These are phyloP conservation scores for Gamarada debralockiae DNA, from an alignment of 495 filamentous ascomycete species.

Conservation along the genomic window DNA sequence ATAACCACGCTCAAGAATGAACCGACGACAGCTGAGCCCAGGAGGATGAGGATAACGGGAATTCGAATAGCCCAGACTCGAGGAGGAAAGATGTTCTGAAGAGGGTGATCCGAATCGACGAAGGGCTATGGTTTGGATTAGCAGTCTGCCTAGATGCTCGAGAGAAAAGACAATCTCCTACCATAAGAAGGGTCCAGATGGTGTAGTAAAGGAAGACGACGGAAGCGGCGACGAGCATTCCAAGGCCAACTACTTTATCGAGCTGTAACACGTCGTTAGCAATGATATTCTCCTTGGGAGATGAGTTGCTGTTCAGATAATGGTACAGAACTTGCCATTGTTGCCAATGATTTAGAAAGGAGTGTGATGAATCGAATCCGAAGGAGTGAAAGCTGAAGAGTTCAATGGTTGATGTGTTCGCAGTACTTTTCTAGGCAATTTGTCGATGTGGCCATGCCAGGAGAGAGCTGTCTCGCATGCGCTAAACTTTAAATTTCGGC, in stretches of 20 bases:
- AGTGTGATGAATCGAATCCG: slow-evolving; percentile 13
- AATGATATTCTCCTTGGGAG: not conserved
- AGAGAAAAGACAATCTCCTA: slow-evolving; percentile 32
- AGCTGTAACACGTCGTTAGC: slow-evolving; percentile 51
- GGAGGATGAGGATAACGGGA: slow-evolving; percentile 89
- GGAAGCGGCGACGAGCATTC: slow-evolving; percentile 94
- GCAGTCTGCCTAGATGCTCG: slow-evolving; percentile 2
- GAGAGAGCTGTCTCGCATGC: too few species aligned
- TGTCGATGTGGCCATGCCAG: too few species aligned
- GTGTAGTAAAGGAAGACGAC: slow-evolving; percentile 99
- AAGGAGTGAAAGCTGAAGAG: not conserved
- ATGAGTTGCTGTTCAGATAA: too few species aligned
- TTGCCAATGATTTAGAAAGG: slow-evolving; percentile 17
- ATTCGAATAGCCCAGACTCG: slow-evolving; percentile 99
- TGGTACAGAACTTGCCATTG: slow-evolving; percentile 22
- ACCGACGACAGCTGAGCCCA: slow-evolving; percentile 91
- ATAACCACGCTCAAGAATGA: slow-evolving; percentile 96
- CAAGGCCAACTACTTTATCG: slow-evolving; percentile 91
- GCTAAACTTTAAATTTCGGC: too few species aligned
- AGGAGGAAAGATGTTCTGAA: slow-evolving; percentile 93
- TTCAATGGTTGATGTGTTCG: not conserved
- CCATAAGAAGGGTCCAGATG: slow-evolving; percentile 96
- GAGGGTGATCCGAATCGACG: slow-evolving; percentile 88
- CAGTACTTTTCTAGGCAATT: too few species aligned
- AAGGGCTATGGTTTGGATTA: slow-evolving; percentile 64